Percentiles rank a stretch among this genome's conserved stretches.
These are phyloP conservation scores for Pochonia chlamydosporia DNA, from an alignment of 2,329 filamentous ascomycete genomes.

Conservation along the genomic window DNA sequence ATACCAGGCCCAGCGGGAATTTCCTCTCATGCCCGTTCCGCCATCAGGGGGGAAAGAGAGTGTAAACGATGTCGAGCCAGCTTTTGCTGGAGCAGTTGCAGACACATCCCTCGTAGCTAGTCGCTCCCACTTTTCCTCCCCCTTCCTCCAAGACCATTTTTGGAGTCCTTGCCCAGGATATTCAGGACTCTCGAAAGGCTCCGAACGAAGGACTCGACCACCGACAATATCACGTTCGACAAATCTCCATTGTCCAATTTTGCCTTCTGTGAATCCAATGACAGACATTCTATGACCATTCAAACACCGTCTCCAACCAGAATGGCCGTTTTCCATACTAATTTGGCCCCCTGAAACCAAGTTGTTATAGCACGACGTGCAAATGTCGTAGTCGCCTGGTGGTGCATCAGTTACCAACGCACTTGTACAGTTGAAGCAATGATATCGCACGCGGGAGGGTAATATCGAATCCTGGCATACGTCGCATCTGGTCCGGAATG, in stretches of 20 bases:
- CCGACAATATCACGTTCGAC: slow-evolving; percentile 72
- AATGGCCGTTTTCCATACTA: slow-evolving; percentile 66
- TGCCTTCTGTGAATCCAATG: slow-evolving; percentile 65
- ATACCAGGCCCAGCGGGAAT: slow-evolving; percentile 74
- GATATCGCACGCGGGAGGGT: slow-evolving; percentile 64
- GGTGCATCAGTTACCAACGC: slow-evolving; percentile 37
- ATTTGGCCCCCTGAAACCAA: slow-evolving; percentile 61
- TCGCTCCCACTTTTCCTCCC: slow-evolving; percentile 33
- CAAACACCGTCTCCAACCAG: slow-evolving; percentile 79
- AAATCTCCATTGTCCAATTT: slow-evolving; percentile 60
- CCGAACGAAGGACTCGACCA: slow-evolving; percentile 62
- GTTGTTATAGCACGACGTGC: slow-evolving; percentile 67
- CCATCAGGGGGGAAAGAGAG: slow-evolving; percentile 66
- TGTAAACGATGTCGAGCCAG: slow-evolving; percentile 19
- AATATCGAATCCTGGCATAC: slow-evolving; percentile 69
- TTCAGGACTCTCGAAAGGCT: slow-evolving; percentile 36
- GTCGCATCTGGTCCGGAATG: slow-evolving; percentile 72
- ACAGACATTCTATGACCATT: slow-evolving; percentile 80
- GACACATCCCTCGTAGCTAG: slow-evolving; percentile 48
- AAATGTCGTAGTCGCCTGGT: slow-evolving; percentile 81
- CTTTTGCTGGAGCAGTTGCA: slow-evolving; percentile 31
- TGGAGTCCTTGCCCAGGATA: slow-evolving; percentile 30
- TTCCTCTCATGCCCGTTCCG: slow-evolving; percentile 57
- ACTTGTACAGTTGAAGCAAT: slow-evolving; percentile 70
- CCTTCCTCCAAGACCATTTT: slow-evolving; percentile 47